phyloP scores from a whole-genome alignment of 2,329 filamentous ascomycete genomes.

The Botrytis sinoallii region DNA sequence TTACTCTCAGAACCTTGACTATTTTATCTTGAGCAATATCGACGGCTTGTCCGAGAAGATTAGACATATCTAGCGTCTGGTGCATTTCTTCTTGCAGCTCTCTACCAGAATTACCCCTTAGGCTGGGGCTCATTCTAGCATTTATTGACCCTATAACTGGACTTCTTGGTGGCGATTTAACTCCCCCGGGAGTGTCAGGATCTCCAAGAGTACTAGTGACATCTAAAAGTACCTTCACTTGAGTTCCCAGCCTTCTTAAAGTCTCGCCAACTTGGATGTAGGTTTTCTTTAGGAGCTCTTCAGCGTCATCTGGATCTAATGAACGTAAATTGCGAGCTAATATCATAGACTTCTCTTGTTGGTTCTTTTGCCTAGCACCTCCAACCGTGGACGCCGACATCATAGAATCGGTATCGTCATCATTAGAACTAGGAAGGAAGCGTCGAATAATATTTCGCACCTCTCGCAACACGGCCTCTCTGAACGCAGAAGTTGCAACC shows the following conservation, averaged over 20 bases:
- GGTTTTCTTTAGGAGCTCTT: slow-evolving; percentile 75
- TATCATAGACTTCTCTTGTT: slow-evolving; percentile 86
- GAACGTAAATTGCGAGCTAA: slow-evolving; percentile 84
- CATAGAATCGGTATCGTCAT: slow-evolving; percentile 90
- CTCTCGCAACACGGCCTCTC: slow-evolving; percentile 80
- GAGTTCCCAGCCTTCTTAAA: slow-evolving; percentile 77
- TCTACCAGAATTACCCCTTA: slow-evolving; percentile 25
- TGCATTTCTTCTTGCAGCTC: slow-evolving; percentile 70
- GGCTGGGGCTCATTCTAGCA: slow-evolving; percentile 24
- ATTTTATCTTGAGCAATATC: slow-evolving; percentile 77
- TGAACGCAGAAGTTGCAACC: slow-evolving; percentile 77
- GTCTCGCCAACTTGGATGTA: slow-evolving; percentile 89
- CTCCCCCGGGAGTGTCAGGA: slow-evolving; percentile 23
- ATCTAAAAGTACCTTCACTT: slow-evolving; percentile 92
- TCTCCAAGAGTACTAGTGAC: slow-evolving; percentile 66
- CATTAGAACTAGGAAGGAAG: slow-evolving; percentile 85
- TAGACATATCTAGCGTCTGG: slow-evolving; percentile 72
- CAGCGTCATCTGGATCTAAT: slow-evolving; percentile 78
- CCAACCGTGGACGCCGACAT: slow-evolving; percentile 77
- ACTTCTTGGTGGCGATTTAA: slow-evolving; percentile 37
- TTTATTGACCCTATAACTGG: slow-evolving; percentile 35
- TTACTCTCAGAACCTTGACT: slow-evolving; percentile 71
- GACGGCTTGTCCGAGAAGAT: slow-evolving; percentile 74
- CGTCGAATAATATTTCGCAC: slow-evolving; percentile 80
- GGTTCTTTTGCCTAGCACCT: slow-evolving; percentile 64